Base-by-base conservation (phyloP, 768 basidiomycete species). In the Suillus lakei region DNA sequence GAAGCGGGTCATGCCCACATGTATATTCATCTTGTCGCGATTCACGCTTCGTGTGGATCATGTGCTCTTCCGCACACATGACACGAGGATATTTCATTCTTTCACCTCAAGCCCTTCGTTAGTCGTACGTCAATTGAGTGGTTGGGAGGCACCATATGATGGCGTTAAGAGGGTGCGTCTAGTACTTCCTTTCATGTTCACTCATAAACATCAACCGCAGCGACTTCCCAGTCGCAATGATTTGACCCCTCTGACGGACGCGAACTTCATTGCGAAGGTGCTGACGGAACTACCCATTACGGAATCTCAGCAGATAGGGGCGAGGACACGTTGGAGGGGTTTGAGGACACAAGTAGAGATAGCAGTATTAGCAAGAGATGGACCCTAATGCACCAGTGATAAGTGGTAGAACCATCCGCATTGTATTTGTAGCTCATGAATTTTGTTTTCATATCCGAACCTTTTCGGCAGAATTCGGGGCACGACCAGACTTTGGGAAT, bases 1-100 rank as follows among this genome's bases (percentile, higher is more conserved):
- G 28, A 73, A 98, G 96, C 91, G 98, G 58, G 96, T 99, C 50
- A 99, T 99, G 96, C 95, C 96, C 3, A 91, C 90, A 9, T 98
- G 92, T 62, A 84, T 98, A 67, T 98, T 98, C 78, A 86, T 98
- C 68, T 88, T 99, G 10, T 83, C 88, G 2, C 88, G 98, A 15
- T 94, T 97, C 75, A 95, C 91, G n/a, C 84, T 99, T 6, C 88
- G 98, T 28, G 96, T 99, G 56, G 98, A 99, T 74, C 87, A 91
- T 62, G 97, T 99, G 53, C 87, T 99, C 56, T 99, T 99, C 80
- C 86, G 98, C 50, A 86, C 87, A 43, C 88, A 86, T 70, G 98
- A 99, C 72, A 96, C 96, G 0, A 85, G 98, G 48, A 81, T 98
- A 56, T 99, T 93, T 72, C 93, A 97, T 74, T 90, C 91, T 0